Percentiles rank a stretch among this genome's conserved stretches.
Conservation (phyloP, 2,329 filamentous ascomycete species). For the Colletotrichum truncatum region DNA sequence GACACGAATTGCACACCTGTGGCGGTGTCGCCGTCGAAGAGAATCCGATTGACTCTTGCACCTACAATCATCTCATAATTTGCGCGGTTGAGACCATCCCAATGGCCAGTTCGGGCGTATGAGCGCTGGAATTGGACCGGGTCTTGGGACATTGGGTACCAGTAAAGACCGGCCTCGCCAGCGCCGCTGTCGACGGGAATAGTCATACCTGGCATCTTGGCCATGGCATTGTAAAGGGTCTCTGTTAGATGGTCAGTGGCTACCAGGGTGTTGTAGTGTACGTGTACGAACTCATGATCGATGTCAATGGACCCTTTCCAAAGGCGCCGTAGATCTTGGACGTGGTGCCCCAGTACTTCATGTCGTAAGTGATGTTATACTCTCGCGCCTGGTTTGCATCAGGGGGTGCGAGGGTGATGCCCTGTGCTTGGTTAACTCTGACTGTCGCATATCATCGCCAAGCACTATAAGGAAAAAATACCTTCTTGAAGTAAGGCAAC, state of each 20-base stretch:
- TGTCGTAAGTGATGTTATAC: conserved; percentile 34
- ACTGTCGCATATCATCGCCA: not conserved
- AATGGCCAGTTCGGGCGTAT: conserved; percentile 38
- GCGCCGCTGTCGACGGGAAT: conserved; percentile 36
- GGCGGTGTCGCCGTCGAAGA: conserved; percentile 35
- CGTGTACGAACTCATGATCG: conserved; percentile 27
- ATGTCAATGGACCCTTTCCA: conserved; percentile 24
- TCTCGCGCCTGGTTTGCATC: conserved; percentile 25
- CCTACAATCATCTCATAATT: conserved; percentile 38
- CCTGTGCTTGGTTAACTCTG: not conserved
- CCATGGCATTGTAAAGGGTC: conserved; percentile 36
- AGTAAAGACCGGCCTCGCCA: conserved; percentile 38
- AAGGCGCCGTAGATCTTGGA: conserved; percentile 31
- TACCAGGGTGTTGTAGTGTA: no score
- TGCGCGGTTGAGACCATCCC: conserved; percentile 34
- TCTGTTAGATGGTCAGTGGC: not conserved
- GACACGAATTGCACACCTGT: conserved; percentile 40
- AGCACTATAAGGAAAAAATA: not conserved
- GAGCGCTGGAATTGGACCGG: conserved; percentile 33
- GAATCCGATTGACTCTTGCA: conserved; percentile 34
- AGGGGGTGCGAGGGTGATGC: conserved; percentile 33
- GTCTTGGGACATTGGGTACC: conserved; percentile 37
- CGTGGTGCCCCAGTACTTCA: conserved; percentile 33
- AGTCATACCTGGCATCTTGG: conserved; percentile 36
- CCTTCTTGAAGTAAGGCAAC: conserved; percentile 55